Evolutionary conservation across 352 stramenopile species (phyloP).

Genomic region (Phytophthora cryptogea): DNA sequence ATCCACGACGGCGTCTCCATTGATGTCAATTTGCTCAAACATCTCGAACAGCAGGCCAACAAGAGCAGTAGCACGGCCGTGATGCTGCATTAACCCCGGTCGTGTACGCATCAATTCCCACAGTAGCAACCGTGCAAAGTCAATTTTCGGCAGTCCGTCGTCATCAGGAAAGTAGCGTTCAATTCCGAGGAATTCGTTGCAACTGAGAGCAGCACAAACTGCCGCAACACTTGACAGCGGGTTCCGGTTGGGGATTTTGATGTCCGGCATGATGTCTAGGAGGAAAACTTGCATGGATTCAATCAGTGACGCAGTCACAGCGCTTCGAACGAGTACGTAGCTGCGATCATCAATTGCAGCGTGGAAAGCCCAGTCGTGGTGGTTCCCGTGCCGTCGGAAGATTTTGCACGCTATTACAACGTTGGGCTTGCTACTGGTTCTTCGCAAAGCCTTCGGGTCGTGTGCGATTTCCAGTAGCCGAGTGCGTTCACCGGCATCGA

Average conservation of each 20-base stretch:
- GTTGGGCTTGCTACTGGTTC: constrained; percentile 34
- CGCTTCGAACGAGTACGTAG: constrained; percentile 41
- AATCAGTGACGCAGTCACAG: constrained; percentile 47
- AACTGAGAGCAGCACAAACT: constrained; percentile 64
- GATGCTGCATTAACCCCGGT: constrained; percentile 42
- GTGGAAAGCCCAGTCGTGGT: constrained; percentile 45
- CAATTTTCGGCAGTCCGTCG: constrained; percentile 42
- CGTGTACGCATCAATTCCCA: constrained; percentile 50
- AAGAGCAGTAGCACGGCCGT: constrained; percentile 38
- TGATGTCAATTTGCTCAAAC: constrained; percentile 88
- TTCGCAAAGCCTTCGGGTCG: constrained; percentile 25
- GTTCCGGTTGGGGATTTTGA: constrained; percentile 68
- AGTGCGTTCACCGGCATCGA: constrained; percentile 25
- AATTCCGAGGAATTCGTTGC: constrained; percentile 61
- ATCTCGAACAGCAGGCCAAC: constrained; percentile 65
- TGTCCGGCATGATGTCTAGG: constrained; percentile 70
- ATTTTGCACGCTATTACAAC: constrained; percentile 61
- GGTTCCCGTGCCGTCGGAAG: constrained; percentile 36
- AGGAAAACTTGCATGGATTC: constrained; percentile 65
- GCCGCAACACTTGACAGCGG: constrained; percentile 60
- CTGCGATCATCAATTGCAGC: constrained; percentile 33
- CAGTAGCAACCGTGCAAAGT: constrained; percentile 59
- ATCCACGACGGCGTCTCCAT: constrained; percentile 71
- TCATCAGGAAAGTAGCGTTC: constrained; percentile 50
- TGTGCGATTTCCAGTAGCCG: constrained; percentile 34